Conservation (phyloP, 2,329 filamentous ascomycete genomes). For the Trichoderma sp. region DNA sequence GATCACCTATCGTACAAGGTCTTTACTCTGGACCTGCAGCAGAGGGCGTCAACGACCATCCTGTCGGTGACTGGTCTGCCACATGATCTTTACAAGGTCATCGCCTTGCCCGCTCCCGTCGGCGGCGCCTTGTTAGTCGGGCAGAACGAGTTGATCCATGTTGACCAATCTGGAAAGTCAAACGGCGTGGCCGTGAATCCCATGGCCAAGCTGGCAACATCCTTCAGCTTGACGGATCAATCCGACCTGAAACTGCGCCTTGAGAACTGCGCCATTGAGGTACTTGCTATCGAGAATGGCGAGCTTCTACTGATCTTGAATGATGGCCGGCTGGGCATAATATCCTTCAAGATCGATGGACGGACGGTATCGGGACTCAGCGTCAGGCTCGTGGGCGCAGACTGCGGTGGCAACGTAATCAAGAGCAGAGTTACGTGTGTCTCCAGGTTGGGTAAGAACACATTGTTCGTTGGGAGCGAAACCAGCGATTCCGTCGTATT, state of each 20-base stretch:
- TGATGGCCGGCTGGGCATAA: slow-evolving; percentile 71
- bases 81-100: slow-evolving; percentile 80
- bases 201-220: slow-evolving; percentile 79
- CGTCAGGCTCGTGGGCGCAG: slow-evolving; percentile 65
- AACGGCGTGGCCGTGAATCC: slow-evolving; percentile 92
- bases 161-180: slow-evolving; percentile 92
- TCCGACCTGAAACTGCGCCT: slow-evolving; percentile 76
- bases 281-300: slow-evolving; percentile 73
- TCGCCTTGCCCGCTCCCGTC: slow-evolving; percentile 81
- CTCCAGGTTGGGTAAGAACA: slow-evolving; percentile 66
- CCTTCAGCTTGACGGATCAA: slow-evolving; percentile 85
- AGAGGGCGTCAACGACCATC: slow-evolving; percentile 89
- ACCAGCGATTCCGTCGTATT: slow-evolving; percentile 78
- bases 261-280: slow-evolving; percentile 78
- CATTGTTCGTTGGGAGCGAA: slow-evolving; percentile 84
- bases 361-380: slow-evolving; percentile 85
- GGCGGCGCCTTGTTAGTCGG: slow-evolving; percentile 88
- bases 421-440: slow-evolving; percentile 68
- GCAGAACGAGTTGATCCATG: slow-evolving; percentile 87
- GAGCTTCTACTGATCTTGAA: slow-evolving; percentile 83
- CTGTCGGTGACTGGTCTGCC: slow-evolving; percentile 83
- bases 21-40: slow-evolving; percentile 91
- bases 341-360: slow-evolving; percentile 86
- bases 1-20: slow-evolving; percentile 90
- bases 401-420: slow-evolving; percentile 65